Base-by-base conservation (phyloP, 2,329 filamentous ascomycete species). In the Pseudocercospora fijiensis region DNA sequence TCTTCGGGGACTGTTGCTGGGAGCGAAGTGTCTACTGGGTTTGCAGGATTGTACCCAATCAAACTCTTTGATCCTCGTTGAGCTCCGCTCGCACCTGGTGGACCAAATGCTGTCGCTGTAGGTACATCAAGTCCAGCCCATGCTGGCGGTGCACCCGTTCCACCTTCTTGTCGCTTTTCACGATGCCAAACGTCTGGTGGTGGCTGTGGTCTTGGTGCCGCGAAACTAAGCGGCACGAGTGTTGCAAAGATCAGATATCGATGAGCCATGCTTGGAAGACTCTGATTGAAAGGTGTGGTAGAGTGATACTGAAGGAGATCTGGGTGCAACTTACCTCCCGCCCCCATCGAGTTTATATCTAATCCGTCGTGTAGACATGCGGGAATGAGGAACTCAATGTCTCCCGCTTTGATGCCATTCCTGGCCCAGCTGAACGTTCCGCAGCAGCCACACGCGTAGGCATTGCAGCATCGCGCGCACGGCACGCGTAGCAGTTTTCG, bases 21-120 rank as follows among this genome's bases (percentile, higher is more conserved):
- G 22, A 76, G 63, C 8, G 66, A 53, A 1, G 64, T 75, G 9
- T 74, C 71, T 24, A 76, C 66, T 9, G 71, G 68, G 28, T 75
- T 75, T 1, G 70, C 70, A n/a, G 76, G 61, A 37, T 72, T 73
- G 64, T 74, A 77, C 4, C 77, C 78, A 11, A 69, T 65, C 7
- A 78, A 69, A 10, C 69, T 67, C 3, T 69, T 65, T 3, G 73
- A 68, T 2, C 77, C 77, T 37, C 76, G 72, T 7, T 78, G 69
- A 1, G 69, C 74, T n/a, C 77, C 78, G 27, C 72, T 75, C 37
- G 74, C 71, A 27, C 72, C 76, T 22, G 74, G 64, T 11, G 77
- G 76, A 16, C 72, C 75, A 27, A 55, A 58, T 8, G 67, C 63
- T 18, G 63, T 58, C 16, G 28, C 51, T 18, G 62, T 66, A 2